Base-by-base conservation (phyloP, 2,329 filamentous ascomycete species). In the Herpotrichia juniperi region DNA sequence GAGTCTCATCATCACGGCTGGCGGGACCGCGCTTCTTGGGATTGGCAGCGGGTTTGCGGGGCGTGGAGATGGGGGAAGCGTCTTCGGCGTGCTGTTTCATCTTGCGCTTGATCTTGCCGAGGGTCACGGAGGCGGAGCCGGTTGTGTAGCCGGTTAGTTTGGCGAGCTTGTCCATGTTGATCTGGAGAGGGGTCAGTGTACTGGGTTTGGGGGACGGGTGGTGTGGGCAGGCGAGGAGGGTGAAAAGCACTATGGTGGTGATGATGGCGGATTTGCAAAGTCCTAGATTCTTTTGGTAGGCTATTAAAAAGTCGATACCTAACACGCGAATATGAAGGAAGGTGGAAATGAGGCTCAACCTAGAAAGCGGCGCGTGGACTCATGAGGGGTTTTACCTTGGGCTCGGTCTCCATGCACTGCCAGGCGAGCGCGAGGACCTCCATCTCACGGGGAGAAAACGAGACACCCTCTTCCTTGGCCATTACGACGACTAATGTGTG, bases 21-120 rank as follows among this genome's bases (percentile, higher is more conserved):
- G 17, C 30, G 7, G n/a, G 8, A n/a, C 50, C 53, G 35, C 14
- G 28, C 21, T 61, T 58, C 59, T 63, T 64, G 21, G 52, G 55
- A 49, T 63, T 64, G 21, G 52, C 56, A 49, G 52, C 63, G 14
- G 59, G 46, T 2, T 50, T 50, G 53, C 52, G 39, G 16, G 32
- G 22, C 62, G 59, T 26, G 1, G 54, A 11, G n/a, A 48, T 34
- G 11, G 37, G 24, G 40, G 37, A 37, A n/a, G 19, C 47, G 7
- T 51, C 30, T 12, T 53, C 51, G n/a, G 58, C 63, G 22, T 56
- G 56, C 2, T 21, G 9, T 22, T 60, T 68, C 42, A 73, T 51
- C 49, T 74, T 72, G 22, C 57, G 56, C 50, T 68, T 71, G 50
- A 74, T 63, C 4, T 65, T 70, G 47, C 65, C 62, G 2, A 74